A percentile compares a stretch with the other conserved stretches of the same genome.
phyloP scores from a whole-genome alignment of 441 rosid species.

The Manihot esculenta region DNA sequence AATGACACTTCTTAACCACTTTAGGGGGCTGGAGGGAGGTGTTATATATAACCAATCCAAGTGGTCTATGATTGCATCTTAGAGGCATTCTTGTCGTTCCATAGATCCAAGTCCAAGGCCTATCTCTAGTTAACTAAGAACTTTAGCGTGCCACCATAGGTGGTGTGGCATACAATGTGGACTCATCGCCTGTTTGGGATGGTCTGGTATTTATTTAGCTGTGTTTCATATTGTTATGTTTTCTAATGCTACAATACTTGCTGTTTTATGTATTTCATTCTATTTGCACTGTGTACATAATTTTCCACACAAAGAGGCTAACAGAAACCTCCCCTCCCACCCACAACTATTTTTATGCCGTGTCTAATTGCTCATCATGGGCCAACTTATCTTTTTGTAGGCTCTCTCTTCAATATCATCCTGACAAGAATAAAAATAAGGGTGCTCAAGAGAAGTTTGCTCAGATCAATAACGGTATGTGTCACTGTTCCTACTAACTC shows the following conservation, averaged over 20 bases:
- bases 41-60: too few relatives aligned
- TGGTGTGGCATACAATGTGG: not conserved
- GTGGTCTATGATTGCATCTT: too few relatives aligned
- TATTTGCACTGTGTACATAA: too few relatives aligned
- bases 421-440: constrained; percentile 85
- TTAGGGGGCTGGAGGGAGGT: too few relatives aligned
- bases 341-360: not conserved
- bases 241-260: not conserved
- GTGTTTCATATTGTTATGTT: not conserved
- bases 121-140: too few relatives aligned
- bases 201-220: not conserved
- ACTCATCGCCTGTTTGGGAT: not conserved
- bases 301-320: not conserved
- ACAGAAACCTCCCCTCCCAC: not conserved
- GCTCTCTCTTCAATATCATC: constrained; percentile 84
- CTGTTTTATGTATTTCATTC: not conserved
- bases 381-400: constrained; percentile 35
- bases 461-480: constrained; percentile 86
- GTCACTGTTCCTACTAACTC: not conserved
- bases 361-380: not conserved
- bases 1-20: too few relatives aligned
- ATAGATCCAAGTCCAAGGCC: too few relatives aligned
- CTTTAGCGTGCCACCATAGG: too few relatives aligned
- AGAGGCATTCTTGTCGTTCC: too few relatives aligned
- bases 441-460: constrained; percentile 83